Percentiles rank a stretch among this genome's conserved stretches.
Evolutionary conservation across 2,329 filamentous ascomycete species (phyloP).

Genomic region (Fusarium sp.): DNA sequence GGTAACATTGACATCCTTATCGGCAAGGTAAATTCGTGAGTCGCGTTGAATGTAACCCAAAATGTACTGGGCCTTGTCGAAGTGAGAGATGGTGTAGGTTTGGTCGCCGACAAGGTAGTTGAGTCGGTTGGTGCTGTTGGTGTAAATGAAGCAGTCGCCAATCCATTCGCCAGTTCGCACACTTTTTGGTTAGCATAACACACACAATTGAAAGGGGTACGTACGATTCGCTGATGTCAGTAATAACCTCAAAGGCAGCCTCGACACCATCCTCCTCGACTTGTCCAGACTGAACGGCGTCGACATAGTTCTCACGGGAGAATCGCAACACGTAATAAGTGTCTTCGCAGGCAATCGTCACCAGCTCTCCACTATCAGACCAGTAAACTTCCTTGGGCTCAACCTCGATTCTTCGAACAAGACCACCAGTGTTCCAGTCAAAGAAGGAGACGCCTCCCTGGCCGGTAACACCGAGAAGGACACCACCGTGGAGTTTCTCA

Average conservation of each 20-base stretch:
- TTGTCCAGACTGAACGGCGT: slow-evolving; percentile 83
- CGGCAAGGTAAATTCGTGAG: slow-evolving; percentile 92
- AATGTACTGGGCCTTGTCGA: slow-evolving; percentile 94
- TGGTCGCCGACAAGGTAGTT: slow-evolving; percentile 99
- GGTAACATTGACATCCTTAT: slow-evolving; percentile 94
- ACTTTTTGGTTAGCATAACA: slow-evolving; percentile 56
- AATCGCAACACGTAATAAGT: slow-evolving; percentile 95
- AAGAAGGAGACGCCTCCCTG: slow-evolving; percentile 96
- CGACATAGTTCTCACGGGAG: slow-evolving; percentile 88
- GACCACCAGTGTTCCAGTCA: slow-evolving; percentile 90
- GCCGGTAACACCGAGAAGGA: slow-evolving; percentile 93
- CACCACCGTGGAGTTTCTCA: slow-evolving; percentile 88
- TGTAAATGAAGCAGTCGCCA: slow-evolving; percentile 99
- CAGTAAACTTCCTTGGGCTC: slow-evolving; percentile 85
- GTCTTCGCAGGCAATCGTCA: slow-evolving; percentile 93
- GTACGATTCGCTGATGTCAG: slow-evolving; percentile 91
- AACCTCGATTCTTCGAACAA: slow-evolving; percentile 92
- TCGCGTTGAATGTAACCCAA: slow-evolving; percentile 96
- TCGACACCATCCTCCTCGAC: slow-evolving; percentile 94
- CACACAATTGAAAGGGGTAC: slow-evolving; percentile 32
- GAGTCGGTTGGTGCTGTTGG: slow-evolving; percentile 93
- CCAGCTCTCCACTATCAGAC: slow-evolving; percentile 96
- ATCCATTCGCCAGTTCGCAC: slow-evolving; percentile 98
- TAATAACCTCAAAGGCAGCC: slow-evolving; percentile 94
- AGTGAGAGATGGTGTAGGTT: slow-evolving; percentile 97